phyloP scores from a whole-genome alignment of 768 basidiomycete species.

The Mycena capillaripes region DNA sequence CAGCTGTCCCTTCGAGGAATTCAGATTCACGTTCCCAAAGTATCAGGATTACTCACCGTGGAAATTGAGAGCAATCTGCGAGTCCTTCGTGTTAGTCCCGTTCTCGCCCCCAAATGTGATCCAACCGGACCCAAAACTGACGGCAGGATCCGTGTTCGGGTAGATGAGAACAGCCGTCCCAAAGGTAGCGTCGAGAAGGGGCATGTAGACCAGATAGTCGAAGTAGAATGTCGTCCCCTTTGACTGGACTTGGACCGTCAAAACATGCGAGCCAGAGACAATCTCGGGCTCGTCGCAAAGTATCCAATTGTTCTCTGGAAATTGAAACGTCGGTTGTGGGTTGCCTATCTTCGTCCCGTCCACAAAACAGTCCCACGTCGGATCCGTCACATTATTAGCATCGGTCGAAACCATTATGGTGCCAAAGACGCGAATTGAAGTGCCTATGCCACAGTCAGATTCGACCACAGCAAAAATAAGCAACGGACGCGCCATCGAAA shows the following conservation, averaged over 20 bases:
- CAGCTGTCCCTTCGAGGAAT: constrained; percentile 39
- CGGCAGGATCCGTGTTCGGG: constrained; percentile 31
- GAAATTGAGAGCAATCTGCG: constrained; percentile 39
- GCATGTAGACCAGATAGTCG: constrained; percentile 45
- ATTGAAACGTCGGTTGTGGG: no score
- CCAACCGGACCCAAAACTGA: constrained; percentile 41
- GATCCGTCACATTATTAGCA: constrained; percentile 40
- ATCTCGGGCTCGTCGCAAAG: constrained; percentile 44
- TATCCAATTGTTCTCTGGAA: constrained; percentile 48
- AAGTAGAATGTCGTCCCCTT: constrained; percentile 44
- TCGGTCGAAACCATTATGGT: no score
- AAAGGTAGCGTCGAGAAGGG: constrained; percentile 10
- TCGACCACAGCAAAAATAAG: neutral
- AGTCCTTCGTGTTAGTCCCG: constrained; percentile 32
- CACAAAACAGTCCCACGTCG: constrained; percentile 48
- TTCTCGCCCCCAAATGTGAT: constrained; percentile 20
- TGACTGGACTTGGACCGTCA: constrained; percentile 45
- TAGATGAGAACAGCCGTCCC: constrained; percentile 5
- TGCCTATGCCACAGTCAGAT: no score
- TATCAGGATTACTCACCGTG: constrained; percentile 33
- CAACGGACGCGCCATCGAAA: neutral
- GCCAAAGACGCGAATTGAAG: no score
- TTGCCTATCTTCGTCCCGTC: no score
- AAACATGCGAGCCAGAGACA: constrained; percentile 41
- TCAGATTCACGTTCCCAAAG: neutral